Evolutionary conservation across 192 early-diverging fungal species (phyloP).

Genomic region (Backusella circina): DNA sequence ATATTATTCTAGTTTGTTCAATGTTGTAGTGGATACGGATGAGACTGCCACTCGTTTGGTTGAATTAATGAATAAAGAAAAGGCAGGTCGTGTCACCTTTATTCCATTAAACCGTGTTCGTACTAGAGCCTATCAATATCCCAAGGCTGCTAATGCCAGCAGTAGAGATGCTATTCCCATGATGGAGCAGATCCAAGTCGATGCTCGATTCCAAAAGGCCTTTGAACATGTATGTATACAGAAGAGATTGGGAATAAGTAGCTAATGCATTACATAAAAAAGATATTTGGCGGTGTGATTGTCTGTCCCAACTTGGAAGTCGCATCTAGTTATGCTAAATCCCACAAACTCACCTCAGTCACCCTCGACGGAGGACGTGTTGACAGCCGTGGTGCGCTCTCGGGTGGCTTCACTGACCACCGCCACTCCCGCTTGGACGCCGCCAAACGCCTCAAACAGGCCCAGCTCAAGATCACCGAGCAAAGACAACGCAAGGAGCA

Average conservation of each 20-base stretch:
- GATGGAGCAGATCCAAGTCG: slow-evolving; percentile 73
- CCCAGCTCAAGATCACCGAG: slow-evolving; percentile 39
- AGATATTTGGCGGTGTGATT: slow-evolving; percentile 79
- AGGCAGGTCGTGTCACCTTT: slow-evolving; percentile 86
- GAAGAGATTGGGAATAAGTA: not conserved
- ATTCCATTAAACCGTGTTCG: slow-evolving; percentile 92
- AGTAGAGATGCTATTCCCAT: slow-evolving; percentile 74
- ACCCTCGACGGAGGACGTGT: slow-evolving; percentile 91
- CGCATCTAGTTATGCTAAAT: slow-evolving; percentile 73
- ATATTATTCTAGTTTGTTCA: slow-evolving; percentile 78
- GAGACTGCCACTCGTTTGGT: slow-evolving; percentile 80
- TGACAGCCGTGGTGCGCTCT: slow-evolving; percentile 88
- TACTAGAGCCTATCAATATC: slow-evolving; percentile 55
- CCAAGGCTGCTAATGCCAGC: slow-evolving; percentile 36
- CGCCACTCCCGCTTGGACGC: slow-evolving; percentile 73
- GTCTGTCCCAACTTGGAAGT: slow-evolving; percentile 83
- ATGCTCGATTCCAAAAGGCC: slow-evolving; percentile 65
- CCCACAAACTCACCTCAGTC: slow-evolving; percentile 75
- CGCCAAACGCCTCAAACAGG: slow-evolving; percentile 56
- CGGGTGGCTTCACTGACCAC: slow-evolving; percentile 83
- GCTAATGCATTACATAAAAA: not conserved
- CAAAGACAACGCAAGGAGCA: slow-evolving; percentile 33
- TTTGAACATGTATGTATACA: slow-evolving; percentile 67
- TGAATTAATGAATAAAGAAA: slow-evolving; percentile 49
- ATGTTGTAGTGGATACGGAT: slow-evolving; percentile 95